Evolutionary conservation across 1,284 basidiomycete genomes (phyloP), one percentile per base, ranked within the genome.

Genomic region (Dichomitus squalens): DNA sequence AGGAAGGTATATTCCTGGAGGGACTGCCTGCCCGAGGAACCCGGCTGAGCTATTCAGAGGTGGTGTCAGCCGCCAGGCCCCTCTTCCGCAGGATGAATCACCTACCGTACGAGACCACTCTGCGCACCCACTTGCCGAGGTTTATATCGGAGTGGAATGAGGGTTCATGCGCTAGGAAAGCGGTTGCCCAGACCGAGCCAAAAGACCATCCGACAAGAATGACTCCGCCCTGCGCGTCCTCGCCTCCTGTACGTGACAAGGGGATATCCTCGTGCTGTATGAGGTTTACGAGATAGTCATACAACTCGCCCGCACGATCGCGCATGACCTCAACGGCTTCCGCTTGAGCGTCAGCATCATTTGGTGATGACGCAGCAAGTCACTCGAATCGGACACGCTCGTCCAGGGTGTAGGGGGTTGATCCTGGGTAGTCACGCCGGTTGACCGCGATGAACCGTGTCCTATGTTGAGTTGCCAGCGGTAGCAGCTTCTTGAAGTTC

Each of bases 261-360:
- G 35, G 36, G 20, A 40, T 50, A 5, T 12, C 16, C 34, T 49
- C 36, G 27, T 23, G 36, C n/a, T 25, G 25, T 5, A 39, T 11
- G 8, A 40, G 23, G 36, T 50, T 21, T 1, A 31, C 34, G 8
- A 50, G 49, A 7, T 36, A 25, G 36, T 38, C 36, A 34, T 39
- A 40, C 14, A 50, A 18, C 52, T 55, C 35, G 27, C 63, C 56
- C 12, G 60, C 58, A 46, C 64, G 58, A 16, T 64, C 63, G 12
- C 49, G 47, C 11, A 63, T 51, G 41, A 60, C 16, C 25, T 64
- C 49, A 29, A 52, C 61, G 20, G 55, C 63, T 11, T 49, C 23
- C 2, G 49, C 20, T 9, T 3, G 8, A 3, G 3, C 27, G 21
- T 36, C 29, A 14, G 31, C 16, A 9, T 33, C 14, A 7, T 36